Percentiles rank a stretch among this genome's conserved stretches.
phyloP scores from a whole-genome alignment of 805 yeast species.

The Scheffersomyces lignosus region DNA sequence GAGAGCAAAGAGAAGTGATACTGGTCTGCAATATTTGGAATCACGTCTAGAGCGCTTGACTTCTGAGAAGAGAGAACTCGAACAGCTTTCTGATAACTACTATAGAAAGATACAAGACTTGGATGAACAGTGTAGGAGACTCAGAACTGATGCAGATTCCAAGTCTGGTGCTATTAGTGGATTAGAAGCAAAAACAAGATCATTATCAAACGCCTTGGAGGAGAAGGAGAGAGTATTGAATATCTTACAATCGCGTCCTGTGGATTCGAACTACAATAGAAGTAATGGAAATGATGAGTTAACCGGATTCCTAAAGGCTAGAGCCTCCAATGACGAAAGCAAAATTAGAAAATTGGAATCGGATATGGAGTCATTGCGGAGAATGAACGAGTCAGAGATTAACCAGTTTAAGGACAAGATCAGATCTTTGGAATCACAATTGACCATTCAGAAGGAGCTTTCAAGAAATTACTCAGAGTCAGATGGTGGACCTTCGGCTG shows the following conservation, averaged over 20 bases:
- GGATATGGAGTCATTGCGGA: constrained; percentile 38
- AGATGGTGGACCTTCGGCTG: constrained; percentile 12
- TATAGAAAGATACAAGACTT: neutral
- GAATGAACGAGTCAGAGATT: constrained; percentile 35
- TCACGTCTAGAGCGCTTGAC: neutral
- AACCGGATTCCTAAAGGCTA: constrained; percentile 21
- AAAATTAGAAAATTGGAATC: constrained; percentile 33
- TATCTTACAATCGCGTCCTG: neutral
- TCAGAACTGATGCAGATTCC: constrained; percentile 11
- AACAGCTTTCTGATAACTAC: neutral
- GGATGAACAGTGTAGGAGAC: constrained; percentile 6
- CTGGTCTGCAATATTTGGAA: neutral
- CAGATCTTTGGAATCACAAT: constrained; percentile 16
- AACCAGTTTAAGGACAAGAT: constrained; percentile 31
- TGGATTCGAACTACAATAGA: neutral
- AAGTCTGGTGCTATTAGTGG: constrained; percentile 10
- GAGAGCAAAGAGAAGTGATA: neutral
- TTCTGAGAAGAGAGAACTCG: neutral
- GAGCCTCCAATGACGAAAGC: constrained; percentile 36
- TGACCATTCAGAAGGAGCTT: constrained; percentile 4
- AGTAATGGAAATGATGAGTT: constrained; percentile 23
- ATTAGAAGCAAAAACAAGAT: neutral
- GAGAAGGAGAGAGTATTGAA: neutral
- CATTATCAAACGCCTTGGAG: neutral
- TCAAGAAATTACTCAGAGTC: neutral